Base-by-base conservation (phyloP, 129 eudicot species). In the Logfia minima region DNA sequence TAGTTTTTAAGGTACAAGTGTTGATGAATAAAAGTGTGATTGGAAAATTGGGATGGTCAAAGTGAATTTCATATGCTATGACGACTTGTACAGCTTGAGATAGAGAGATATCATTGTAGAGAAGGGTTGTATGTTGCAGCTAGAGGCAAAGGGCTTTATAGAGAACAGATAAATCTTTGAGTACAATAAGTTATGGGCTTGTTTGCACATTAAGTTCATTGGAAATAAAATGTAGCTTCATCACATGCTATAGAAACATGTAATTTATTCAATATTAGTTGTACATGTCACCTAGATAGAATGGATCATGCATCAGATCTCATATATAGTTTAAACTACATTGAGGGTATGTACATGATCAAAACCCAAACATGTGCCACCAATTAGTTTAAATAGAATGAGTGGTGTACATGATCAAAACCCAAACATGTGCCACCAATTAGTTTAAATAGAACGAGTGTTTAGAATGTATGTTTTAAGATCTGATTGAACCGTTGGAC, bases 21-120 rank as follows among this genome's bases (percentile, higher is more conserved):
- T 39, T 26, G 37, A 68, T 58, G 76, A 76, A 68, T 37, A 31
- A 69, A 77, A 24, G 26, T 80, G 70, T 62, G 68, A 62, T 6
- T 17, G 24, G 24, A 56, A 18, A 17, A 43, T 28, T 60, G 60
- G 70, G 41, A 76, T 77, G 62, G 61, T 72, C 68, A 65, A 63
- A 64, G 39, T 60, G 52, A 43, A 7, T 43, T 43, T 43, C 52
- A 43, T 0, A 43, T 43, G 52, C 52, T 43, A 2, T 43, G 52
- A 43, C 52, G 52, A 43, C 16, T 43, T 43, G 52, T 43, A 10
- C 52, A 43, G 52, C 52, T 43, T 43, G 16, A 43, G 52, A 43
- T 43, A 9, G 52, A 43, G 17, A 43, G 17, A 43, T 10, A 43
- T 43, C 52, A 43, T 43, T 43, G 52, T 43, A 43, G 10, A 43